Evolutionary conservation across 768 basidiomycete species (phyloP).

Genomic region (Tubosaeta brunneosetosa): DNA sequence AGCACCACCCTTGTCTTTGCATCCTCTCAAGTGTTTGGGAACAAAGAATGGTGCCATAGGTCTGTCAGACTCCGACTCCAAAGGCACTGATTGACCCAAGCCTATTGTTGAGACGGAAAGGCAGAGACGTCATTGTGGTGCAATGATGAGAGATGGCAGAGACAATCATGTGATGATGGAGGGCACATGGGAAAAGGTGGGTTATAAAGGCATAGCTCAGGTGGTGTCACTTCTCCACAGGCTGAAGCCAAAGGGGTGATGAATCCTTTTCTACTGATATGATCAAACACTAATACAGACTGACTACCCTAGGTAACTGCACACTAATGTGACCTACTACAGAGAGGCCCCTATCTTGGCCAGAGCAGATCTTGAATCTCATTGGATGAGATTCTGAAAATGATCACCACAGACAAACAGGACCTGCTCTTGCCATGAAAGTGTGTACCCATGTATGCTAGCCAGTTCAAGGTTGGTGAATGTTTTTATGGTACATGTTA

Average conservation of each 20-base stretch:
- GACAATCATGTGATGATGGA: constrained; percentile 23
- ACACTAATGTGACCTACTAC: no score
- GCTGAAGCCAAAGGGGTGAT: constrained; percentile 6
- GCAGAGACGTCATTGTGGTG: constrained; percentile 58
- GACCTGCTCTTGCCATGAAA: no score
- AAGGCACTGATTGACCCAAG: constrained; percentile 67
- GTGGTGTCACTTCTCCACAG: constrained; percentile 16
- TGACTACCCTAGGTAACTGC: no score
- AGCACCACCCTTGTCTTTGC: constrained; percentile 44
- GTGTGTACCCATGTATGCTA: no score
- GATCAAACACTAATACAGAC: no score
- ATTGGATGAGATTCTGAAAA: no score
- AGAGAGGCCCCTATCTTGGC: no score
- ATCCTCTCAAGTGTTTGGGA: constrained; percentile 94
- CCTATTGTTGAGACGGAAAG: constrained; percentile 52
- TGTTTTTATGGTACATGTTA: no score
- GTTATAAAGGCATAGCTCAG: no score
- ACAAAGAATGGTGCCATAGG: constrained; percentile 82
- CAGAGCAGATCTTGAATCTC: no score
- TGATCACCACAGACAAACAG: no score
- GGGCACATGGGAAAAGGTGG: constrained; percentile 59
- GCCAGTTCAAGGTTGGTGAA: no score
- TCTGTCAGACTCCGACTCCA: constrained; percentile 59
- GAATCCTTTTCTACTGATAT: constrained; percentile 25
- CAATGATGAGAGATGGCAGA: constrained; percentile 54